A percentile compares a stretch with the other conserved stretches of the same genome.
phyloP scores from a whole-genome alignment of 176 grass and related monocot species.

The Carex littledalei region DNA sequence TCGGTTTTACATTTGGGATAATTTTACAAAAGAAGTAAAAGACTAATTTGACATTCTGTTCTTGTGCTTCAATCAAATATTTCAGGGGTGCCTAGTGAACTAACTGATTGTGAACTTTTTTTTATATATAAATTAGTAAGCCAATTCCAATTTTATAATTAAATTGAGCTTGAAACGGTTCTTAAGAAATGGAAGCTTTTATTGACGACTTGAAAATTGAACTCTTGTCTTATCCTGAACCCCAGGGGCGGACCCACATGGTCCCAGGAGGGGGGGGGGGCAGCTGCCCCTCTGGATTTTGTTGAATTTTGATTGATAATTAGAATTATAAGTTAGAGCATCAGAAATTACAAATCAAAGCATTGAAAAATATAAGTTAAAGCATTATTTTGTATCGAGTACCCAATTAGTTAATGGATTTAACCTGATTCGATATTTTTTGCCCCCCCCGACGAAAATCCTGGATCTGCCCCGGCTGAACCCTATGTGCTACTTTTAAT shows the following conservation, averaged over 20 bases:
- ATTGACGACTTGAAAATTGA: neutral
- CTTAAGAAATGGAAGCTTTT: neutral
- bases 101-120: conserved; percentile 34
- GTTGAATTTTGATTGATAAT: too few species aligned
- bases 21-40: conserved; percentile 45
- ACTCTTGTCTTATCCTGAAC: neutral
- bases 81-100: conserved; percentile 50
- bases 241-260: too few species aligned
- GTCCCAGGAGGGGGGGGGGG: too few species aligned
- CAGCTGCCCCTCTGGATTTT: too few species aligned
- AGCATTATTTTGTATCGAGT: too few species aligned
- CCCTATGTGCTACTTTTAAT: neutral
- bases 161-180: neutral
- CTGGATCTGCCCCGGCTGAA: too few species aligned
- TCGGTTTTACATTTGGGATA: neutral
- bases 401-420: too few species aligned
- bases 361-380: too few species aligned
- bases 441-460: too few species aligned
- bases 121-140: neutral
- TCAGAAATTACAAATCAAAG: too few species aligned
- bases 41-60: conserved; percentile 41
- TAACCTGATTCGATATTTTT: too few species aligned
- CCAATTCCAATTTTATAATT: neutral
- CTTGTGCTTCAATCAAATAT: conserved; percentile 35
- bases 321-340: too few species aligned